Evolutionary conservation across 2,329 filamentous ascomycete genomes (phyloP), one percentile per base, ranked within the genome.

Genomic region (Alternaria tenuissima): DNA sequence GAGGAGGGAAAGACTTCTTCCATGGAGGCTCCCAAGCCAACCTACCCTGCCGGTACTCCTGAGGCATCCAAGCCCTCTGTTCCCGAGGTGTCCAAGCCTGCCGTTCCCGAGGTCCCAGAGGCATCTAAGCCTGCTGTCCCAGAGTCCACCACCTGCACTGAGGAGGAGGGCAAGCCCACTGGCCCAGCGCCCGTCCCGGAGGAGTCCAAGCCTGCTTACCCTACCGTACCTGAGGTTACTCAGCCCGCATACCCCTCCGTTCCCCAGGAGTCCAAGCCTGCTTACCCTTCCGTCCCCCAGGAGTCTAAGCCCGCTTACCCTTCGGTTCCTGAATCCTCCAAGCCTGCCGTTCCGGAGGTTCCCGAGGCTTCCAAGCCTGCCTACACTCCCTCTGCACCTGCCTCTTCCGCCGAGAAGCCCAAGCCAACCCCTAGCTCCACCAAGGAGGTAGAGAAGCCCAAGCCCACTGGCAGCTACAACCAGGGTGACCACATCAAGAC

Each of bases 1-100:
- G 62, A 74, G 93, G 65, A 89, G 87, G 48, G 41, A 26, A 57
- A 55, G 36, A 46, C 52, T 4, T 57, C 61, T 9, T 44, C 48
- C 20, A 28, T 51, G 14, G 53, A 55, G 30, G 42, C 39, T 48
- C 14, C 55, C 22, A 48, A 57, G 41, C 41, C 58, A 20, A 18
- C 36, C 20, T 6, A 41, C n/a, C 38, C 54, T 4, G 51, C 57
- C 26, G 38, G 56, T n/a, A 57, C 49, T 47, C 49, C 41, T 32
- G 32, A 46, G 30, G n/a, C 22, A 16, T n/a, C 52, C 39, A 54
- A 43, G 39, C 51, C 59, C 32, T 16, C 39, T 52, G 56, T 58
- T 3, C 57, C 57, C 14, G 52, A 61, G 47, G 41, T 62, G 9
- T 63, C 65, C 11, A 60, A 68, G 43, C 56, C 65, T 16, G 65